A percentile compares a stretch with the other conserved stretches of the same genome.
These are phyloP conservation scores for Pelagomonas calceolata DNA, from an alignment of 108 stramenopile genomes.

Conservation along the genomic window DNA sequence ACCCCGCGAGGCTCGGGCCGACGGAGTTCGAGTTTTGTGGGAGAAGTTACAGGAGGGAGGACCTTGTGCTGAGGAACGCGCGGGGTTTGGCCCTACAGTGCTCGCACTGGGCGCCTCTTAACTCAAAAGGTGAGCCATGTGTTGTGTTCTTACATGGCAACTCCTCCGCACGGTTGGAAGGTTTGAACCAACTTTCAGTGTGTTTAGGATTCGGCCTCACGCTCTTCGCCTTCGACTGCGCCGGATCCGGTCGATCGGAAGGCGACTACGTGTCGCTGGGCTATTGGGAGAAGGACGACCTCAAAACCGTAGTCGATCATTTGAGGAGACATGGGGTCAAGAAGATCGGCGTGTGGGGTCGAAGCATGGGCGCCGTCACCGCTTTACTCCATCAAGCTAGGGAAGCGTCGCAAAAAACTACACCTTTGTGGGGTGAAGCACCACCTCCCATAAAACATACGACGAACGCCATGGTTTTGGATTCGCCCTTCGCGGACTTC, in stretches of 20 bases:
- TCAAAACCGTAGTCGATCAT: constrained; percentile 75
- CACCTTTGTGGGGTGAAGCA: constrained; percentile 76
- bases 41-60: constrained; percentile 69
- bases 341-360: constrained; percentile 94
- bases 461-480: constrained; percentile 70
- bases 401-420: constrained; percentile 17
- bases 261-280: constrained; percentile 94
- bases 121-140: constrained; percentile 44
- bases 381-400: constrained; percentile 77
- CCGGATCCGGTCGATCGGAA: constrained; percentile 86
- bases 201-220: constrained; percentile 76
- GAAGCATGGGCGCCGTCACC: constrained; percentile 97
- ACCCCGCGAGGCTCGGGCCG: constrained; percentile 47
- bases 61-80: constrained; percentile 77
- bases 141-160: constrained; percentile 93
- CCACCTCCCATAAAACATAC: neutral
- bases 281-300: constrained; percentile 91
- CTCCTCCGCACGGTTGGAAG: constrained; percentile 69
- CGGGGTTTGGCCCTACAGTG: constrained; percentile 76
- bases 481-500: constrained; percentile 88
- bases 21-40: constrained; percentile 42
- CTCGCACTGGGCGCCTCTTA: constrained; percentile 89
- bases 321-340: constrained; percentile 75
- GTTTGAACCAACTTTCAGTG: constrained; percentile 68
- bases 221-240: constrained; percentile 95